These are phyloP conservation scores for Dioscorea dumetorum DNA, from an alignment of 106 monocot species.

Conservation along the genomic window DNA sequence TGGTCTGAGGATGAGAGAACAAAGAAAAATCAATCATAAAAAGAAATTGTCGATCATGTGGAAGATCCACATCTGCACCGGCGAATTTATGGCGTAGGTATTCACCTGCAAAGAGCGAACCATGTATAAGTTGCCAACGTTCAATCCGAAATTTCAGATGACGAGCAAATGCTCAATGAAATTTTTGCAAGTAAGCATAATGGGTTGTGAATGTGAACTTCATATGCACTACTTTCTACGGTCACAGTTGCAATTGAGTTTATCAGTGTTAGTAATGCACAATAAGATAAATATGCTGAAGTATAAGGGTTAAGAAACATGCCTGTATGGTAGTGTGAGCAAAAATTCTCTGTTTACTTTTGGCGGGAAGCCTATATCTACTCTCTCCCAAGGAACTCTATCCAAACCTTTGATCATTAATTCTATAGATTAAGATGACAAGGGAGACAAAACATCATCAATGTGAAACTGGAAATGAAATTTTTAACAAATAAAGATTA, in stretches of 20 bases:
- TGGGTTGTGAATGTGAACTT: too few relatives aligned
- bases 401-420: constrained; percentile 63
- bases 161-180: too few relatives aligned
- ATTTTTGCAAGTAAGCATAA: too few relatives aligned
- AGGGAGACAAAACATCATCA: not conserved
- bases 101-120: constrained; percentile 41
- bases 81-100: constrained; percentile 42
- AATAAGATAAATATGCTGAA: not conserved
- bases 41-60: constrained; percentile 82
- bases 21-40: constrained; percentile 11
- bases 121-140: too few relatives aligned
- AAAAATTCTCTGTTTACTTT: constrained; percentile 55
- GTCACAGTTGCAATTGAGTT: too few relatives aligned
- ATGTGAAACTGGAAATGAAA: not conserved
- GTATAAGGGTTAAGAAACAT: not conserved
- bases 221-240: too few relatives aligned
- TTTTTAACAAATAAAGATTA: not conserved
- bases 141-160: too few relatives aligned
- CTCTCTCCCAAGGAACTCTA: constrained; percentile 72
- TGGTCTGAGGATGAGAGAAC: not conserved
- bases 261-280: too few relatives aligned
- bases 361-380: constrained; percentile 79
- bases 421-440: constrained; percentile 27
- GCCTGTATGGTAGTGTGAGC: constrained; percentile 83
- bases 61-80: constrained; percentile 73